Percentiles rank a stretch among this genome's conserved stretches.
Evolutionary conservation across 495 filamentous ascomycete genomes (phyloP).

Genomic region (Penicillium daleae): DNA sequence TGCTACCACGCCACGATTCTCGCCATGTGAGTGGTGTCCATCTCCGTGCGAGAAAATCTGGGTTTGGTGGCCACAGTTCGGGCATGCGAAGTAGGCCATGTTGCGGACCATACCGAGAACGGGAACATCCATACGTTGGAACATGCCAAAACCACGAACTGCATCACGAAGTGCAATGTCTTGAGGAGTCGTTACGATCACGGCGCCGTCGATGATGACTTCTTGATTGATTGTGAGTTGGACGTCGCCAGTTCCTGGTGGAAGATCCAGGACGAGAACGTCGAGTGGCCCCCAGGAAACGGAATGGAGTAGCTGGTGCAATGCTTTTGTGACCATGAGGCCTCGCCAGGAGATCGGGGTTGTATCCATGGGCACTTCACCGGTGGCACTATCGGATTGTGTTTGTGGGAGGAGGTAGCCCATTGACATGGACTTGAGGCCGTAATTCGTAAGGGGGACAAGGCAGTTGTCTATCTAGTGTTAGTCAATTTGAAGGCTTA

Average conservation of each 20-base stretch:
- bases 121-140: slow-evolving; percentile 74
- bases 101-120: slow-evolving; percentile 95
- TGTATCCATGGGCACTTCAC: slow-evolving; percentile 57
- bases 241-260: slow-evolving; percentile 92
- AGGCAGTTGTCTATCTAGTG: slow-evolving; percentile 69
- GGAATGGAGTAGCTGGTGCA: slow-evolving; percentile 92
- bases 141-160: slow-evolving; percentile 88
- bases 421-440: slow-evolving; percentile 97
- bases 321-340: slow-evolving; percentile 95
- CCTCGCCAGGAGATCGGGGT: slow-evolving; percentile 94
- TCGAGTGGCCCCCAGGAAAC: slow-evolving; percentile 89
- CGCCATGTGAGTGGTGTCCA: slow-evolving; percentile 39
- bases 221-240: slow-evolving; percentile 95
- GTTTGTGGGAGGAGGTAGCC: slow-evolving; percentile 75
- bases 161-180: slow-evolving; percentile 88
- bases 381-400: slow-evolving; percentile 25
- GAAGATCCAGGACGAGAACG: slow-evolving; percentile 86
- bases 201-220: slow-evolving; percentile 77
- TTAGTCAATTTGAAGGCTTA: background rate
- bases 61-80: slow-evolving; percentile 72
- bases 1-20: slow-evolving; percentile 53
- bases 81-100: slow-evolving; percentile 87
- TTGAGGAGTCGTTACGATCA: slow-evolving; percentile 95
- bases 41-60: slow-evolving; percentile 69
- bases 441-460: slow-evolving; percentile 90